Percentiles rank a stretch among this genome's conserved stretches.
phyloP scores from a whole-genome alignment of 257 asterid genomes.

The Lycium ferocissimum region DNA sequence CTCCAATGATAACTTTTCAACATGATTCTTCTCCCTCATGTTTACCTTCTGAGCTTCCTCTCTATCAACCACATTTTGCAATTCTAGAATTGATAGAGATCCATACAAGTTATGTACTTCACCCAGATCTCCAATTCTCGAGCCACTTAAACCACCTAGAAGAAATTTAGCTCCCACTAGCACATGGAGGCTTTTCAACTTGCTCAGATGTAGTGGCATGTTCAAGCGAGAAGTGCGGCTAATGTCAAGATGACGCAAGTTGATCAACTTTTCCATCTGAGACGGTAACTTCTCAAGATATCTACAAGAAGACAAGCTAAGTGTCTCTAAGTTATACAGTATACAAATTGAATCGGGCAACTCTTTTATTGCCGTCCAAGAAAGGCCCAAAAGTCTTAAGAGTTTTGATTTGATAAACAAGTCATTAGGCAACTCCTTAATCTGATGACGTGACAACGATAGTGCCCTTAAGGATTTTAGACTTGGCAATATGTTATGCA shows the following conservation, averaged over 20 bases:
- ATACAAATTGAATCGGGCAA: not conserved
- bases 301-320: not conserved
- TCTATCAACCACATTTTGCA: slow-evolving; percentile 2
- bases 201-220: not conserved
- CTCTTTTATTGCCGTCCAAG: not conserved
- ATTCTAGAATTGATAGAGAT: not conserved
- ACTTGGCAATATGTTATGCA: not conserved
- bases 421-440: not conserved
- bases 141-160: not conserved
- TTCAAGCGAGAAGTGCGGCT: not conserved
- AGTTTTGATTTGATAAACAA: slow-evolving; percentile 19
- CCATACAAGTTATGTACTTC: not conserved
- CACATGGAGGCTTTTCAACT: not conserved
- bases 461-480: not conserved
- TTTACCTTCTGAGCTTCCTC: slow-evolving; percentile 13
- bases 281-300: not conserved
- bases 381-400: slow-evolving; percentile 13
- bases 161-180: not conserved
- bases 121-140: slow-evolving; percentile 9
- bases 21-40: slow-evolving; percentile 22
- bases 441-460: not conserved
- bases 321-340: slow-evolving; percentile 16
- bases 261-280: not conserved
- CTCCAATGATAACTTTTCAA: not conserved
- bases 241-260: not conserved